A percentile compares a stretch with the other conserved stretches of the same genome.
Conservation (phyloP, 2,329 filamentous ascomycete genomes). For the Tolypocladium tundrense region DNA sequence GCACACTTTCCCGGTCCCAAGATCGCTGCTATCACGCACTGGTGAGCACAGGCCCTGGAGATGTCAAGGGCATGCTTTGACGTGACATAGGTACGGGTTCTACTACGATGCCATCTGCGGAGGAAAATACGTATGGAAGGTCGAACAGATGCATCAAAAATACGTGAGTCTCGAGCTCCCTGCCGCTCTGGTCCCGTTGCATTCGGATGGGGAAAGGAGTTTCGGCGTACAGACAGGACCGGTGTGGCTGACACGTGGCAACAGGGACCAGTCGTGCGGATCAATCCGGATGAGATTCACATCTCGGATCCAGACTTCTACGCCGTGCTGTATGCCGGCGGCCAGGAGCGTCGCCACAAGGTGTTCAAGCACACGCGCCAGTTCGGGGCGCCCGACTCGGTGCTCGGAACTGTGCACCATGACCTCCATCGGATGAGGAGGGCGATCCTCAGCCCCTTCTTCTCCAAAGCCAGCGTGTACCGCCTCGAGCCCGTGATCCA, state of each 20-base stretch:
- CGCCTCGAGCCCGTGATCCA: neutral
- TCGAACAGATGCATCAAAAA: neutral
- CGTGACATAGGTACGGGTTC: neutral
- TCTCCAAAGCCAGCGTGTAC: neutral
- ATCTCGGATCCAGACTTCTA: neutral
- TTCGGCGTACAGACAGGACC: neutral
- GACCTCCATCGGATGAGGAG: neutral
- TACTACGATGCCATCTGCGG: neutral
- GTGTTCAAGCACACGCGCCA: neutral
- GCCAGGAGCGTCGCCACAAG: neutral
- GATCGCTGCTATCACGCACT: neutral
- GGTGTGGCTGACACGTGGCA: neutral
- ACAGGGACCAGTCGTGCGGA: neutral
- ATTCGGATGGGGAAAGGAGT: neutral
- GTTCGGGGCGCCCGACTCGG: neutral
- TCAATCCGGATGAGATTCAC: neutral
- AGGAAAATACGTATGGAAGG: neutral
- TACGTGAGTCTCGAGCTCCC: neutral
- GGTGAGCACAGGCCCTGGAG: neutral
- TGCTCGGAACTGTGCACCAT: neutral
- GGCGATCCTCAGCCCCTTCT: neutral
- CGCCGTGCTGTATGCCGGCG: neutral
- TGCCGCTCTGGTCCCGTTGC: neutral
- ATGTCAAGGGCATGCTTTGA: neutral
- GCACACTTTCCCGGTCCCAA: neutral